Conservation (phyloP, 2,329 filamentous ascomycete species). For the Cladosporium sp. region DNA sequence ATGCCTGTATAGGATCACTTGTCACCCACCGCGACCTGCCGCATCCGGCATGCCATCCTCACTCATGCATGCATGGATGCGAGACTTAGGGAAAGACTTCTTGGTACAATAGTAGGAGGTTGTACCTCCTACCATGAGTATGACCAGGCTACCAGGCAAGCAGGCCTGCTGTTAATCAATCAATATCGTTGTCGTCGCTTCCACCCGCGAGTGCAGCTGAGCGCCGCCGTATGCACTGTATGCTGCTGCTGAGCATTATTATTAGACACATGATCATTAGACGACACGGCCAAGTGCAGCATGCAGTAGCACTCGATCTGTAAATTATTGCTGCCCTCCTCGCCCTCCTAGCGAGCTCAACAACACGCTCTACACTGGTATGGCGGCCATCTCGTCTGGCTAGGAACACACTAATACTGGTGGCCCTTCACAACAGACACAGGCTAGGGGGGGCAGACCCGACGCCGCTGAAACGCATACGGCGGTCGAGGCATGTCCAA, state of each 20-base stretch:
- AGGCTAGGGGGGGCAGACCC: background rate
- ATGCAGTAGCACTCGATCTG: background rate
- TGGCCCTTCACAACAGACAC: too few relatives aligned
- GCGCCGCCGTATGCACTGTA: background rate
- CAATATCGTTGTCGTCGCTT: too few relatives aligned
- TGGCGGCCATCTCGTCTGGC: too few relatives aligned
- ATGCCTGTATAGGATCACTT: constrained; percentile 4
- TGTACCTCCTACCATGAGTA: background rate
- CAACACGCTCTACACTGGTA: background rate
- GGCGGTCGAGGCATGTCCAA: background rate
- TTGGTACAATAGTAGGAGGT: too few relatives aligned
- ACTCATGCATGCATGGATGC: constrained; percentile 1
- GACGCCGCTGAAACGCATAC: background rate
- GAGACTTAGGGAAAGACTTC: too few relatives aligned
- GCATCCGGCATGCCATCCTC: constrained; percentile 3
- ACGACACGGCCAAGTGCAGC: too few relatives aligned
- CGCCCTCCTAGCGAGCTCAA: background rate
- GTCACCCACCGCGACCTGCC: constrained; percentile 4
- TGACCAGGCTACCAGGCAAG: too few relatives aligned
- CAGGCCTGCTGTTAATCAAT: too few relatives aligned
- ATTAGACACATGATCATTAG: background rate
- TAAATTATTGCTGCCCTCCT: background rate
- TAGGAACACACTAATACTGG: background rate
- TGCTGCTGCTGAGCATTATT: too few relatives aligned
- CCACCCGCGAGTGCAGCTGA: background rate